Percentiles rank a stretch among this genome's conserved stretches.
These are phyloP conservation scores for Chaetomium fimeti DNA, from an alignment of 495 filamentous ascomycete genomes.

Conservation along the genomic window DNA sequence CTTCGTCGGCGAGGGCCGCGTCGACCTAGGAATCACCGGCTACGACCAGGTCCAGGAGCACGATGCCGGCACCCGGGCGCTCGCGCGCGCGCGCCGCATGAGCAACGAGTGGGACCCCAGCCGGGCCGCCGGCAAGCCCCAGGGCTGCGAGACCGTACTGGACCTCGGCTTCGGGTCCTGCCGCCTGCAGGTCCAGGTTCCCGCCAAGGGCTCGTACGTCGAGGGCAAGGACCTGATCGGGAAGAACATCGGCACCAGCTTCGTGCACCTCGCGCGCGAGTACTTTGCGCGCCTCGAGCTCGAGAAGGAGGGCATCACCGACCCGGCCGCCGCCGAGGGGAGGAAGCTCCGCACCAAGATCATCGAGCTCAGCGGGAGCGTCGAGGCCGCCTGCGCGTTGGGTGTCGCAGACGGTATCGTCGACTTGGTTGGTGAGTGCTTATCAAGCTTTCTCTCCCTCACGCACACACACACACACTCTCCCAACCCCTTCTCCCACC, in stretches of 20 bases:
- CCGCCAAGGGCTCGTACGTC: constrained; percentile 72
- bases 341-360: constrained; percentile 73
- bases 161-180: constrained; percentile 89
- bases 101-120: constrained; percentile 51
- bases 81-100: constrained; percentile 50
- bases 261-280: constrained; percentile 72
- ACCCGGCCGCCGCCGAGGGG: constrained; percentile 33
- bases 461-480: no score
- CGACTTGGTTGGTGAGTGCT: constrained; percentile 84
- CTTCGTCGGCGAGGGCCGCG: constrained; percentile 91
- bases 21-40: constrained; percentile 93
- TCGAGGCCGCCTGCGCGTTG: constrained; percentile 92
- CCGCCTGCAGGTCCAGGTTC: constrained; percentile 93
- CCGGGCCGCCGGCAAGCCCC: constrained; percentile 40
- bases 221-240: constrained; percentile 77
- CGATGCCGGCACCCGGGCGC: constrained; percentile 66
- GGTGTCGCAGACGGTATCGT: constrained; percentile 97
- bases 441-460: background rate
- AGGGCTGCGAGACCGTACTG: constrained; percentile 74
- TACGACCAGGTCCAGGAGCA: constrained; percentile 90
- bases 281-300: constrained; percentile 80
- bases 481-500: constrained; percentile 12
- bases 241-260: constrained; percentile 94
- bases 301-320: constrained; percentile 39
- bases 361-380: constrained; percentile 89